These are phyloP conservation scores for Kuraishia piskuri DNA, from an alignment of 805 yeast genomes.

Conservation along the genomic window DNA sequence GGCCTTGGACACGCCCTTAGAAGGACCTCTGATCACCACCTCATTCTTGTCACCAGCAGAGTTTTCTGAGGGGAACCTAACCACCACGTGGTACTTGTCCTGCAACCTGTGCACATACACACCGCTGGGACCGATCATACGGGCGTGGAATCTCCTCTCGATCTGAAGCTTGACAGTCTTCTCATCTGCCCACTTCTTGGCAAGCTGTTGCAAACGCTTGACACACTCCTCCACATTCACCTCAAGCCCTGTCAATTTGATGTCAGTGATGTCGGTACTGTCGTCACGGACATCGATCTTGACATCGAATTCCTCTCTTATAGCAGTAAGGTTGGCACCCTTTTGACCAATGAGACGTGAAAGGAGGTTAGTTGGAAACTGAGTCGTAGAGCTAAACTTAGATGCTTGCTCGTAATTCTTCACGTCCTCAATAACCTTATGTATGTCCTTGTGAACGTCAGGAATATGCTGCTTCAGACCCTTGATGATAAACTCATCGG, in stretches of 20 bases:
- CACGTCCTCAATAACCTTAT: constrained; percentile 39
- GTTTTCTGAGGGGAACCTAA: constrained; percentile 61
- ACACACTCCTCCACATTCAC: constrained; percentile 70
- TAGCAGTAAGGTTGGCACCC: constrained; percentile 63
- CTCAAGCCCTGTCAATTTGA: constrained; percentile 69
- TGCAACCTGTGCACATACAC: constrained; percentile 75
- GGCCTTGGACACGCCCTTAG: constrained; percentile 79
- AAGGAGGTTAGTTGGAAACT: constrained; percentile 59
- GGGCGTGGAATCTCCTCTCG: constrained; percentile 72
- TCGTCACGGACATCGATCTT: constrained; percentile 63
- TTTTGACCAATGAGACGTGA: constrained; percentile 85
- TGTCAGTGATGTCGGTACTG: constrained; percentile 22
- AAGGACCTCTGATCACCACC: constrained; percentile 76
- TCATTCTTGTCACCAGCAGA: constrained; percentile 47
- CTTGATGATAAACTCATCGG: constrained; percentile 51
- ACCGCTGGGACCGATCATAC: constrained; percentile 80
- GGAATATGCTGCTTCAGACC: constrained; percentile 63
- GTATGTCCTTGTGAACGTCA: constrained; percentile 43
- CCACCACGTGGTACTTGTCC: constrained; percentile 76
- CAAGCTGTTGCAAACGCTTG: constrained; percentile 43
- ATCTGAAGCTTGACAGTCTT: constrained; percentile 52
- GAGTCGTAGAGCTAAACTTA: constrained; percentile 34
- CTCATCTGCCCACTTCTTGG: constrained; percentile 81
- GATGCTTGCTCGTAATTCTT: constrained; percentile 29
- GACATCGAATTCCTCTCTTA: constrained; percentile 69